A percentile compares a stretch with the other conserved stretches of the same genome.
Conservation (phyloP, 495 filamentous ascomycete genomes). For the Rusavskia elegans region DNA sequence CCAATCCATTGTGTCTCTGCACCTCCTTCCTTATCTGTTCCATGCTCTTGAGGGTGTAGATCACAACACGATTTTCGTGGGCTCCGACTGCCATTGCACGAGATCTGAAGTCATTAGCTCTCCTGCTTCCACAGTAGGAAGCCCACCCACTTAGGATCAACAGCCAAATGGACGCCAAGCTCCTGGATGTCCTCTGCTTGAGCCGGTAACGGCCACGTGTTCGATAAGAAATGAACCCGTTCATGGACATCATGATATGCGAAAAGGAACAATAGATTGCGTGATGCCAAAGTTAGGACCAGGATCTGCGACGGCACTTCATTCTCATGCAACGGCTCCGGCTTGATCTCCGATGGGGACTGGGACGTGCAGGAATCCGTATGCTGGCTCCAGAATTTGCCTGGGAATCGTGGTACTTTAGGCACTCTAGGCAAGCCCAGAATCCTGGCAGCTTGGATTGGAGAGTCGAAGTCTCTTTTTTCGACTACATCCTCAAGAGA, state of each 20-base stretch:
- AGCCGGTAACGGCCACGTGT: constrained; percentile 37
- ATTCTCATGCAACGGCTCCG: not conserved
- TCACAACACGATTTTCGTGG: constrained; percentile 35
- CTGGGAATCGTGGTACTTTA: not conserved
- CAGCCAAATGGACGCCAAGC: constrained; percentile 63
- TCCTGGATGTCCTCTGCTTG: constrained; percentile 37
- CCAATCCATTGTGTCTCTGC: not conserved
- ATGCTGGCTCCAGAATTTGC: not conserved
- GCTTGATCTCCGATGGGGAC: not conserved
- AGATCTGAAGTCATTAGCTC: constrained; percentile 26
- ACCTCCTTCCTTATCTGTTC: constrained; percentile 22
- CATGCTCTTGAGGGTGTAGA: constrained; percentile 46
- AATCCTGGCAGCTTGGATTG: constrained; percentile 29
- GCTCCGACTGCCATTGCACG: constrained; percentile 52
- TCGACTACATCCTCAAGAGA: constrained; percentile 53
- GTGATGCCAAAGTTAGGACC: constrained; percentile 51
- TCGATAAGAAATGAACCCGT: constrained; percentile 40
- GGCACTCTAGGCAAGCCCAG: constrained; percentile 10
- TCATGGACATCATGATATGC: constrained; percentile 27
- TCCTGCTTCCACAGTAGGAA: not conserved
- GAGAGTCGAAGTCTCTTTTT: constrained; percentile 60
- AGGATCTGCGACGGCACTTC: constrained; percentile 59
- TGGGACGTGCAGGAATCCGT: no score
- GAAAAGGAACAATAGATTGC: constrained; percentile 58
- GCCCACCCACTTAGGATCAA: constrained; percentile 51